phyloP scores from a whole-genome alignment of 371 early-diverging fungal species.

The Circinella minor region DNA sequence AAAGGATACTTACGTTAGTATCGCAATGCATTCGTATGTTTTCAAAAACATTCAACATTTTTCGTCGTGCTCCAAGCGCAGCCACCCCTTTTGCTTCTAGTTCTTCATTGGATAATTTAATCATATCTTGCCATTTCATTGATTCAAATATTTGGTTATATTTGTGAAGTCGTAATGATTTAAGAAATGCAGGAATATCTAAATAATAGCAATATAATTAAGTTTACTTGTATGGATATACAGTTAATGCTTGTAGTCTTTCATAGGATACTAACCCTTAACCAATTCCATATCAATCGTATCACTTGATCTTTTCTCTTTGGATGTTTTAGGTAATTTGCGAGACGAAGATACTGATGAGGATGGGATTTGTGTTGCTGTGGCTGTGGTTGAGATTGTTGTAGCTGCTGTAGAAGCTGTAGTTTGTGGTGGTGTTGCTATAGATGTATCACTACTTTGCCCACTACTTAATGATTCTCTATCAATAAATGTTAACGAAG shows the following conservation, averaged over 20 bases:
- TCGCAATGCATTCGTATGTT: slow-evolving; percentile 65
- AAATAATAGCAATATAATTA: neutral
- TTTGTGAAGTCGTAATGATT: slow-evolving; percentile 90
- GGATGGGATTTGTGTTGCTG: slow-evolving; percentile 13
- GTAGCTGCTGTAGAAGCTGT: neutral
- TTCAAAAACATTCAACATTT: slow-evolving; percentile 96
- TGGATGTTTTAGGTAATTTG: slow-evolving; percentile 26
- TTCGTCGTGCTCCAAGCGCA: slow-evolving; percentile 94
- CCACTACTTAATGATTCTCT: slow-evolving; percentile 10
- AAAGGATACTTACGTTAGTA: slow-evolving; percentile 41
- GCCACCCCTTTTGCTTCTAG: slow-evolving; percentile 88
- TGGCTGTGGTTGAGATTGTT: neutral
- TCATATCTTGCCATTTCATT: slow-evolving; percentile 87
- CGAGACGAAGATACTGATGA: slow-evolving; percentile 20
- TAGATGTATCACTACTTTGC: neutral
- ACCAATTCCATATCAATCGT: slow-evolving; percentile 73
- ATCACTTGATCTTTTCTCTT: slow-evolving; percentile 76
- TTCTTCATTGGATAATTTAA: slow-evolving; percentile 83
- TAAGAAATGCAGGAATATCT: slow-evolving; percentile 93
- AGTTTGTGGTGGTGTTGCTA: slow-evolving; percentile 5
- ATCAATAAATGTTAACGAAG: slow-evolving; percentile 5
- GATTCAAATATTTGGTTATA: slow-evolving; percentile 87
- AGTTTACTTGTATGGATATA: too few relatives aligned
- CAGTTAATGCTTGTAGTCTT: too few relatives aligned
- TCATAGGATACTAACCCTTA: slow-evolving; percentile 51